Evolutionary conservation across 1,139 yeast genomes (phyloP).

Genomic region (Wickerhamiella pararugosa): DNA sequence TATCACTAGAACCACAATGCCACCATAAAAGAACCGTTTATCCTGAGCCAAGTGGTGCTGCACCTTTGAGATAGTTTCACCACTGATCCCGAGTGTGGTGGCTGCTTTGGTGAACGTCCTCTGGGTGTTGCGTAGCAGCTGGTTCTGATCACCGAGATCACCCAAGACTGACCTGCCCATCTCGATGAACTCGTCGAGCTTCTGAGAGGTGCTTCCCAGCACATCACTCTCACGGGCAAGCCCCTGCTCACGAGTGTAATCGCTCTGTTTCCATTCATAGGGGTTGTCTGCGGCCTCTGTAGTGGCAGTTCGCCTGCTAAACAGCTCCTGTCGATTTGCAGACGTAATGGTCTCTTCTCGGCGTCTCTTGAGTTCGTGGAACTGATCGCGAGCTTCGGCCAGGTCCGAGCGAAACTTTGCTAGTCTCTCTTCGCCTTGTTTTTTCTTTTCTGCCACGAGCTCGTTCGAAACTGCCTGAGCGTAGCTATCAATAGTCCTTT

Average conservation of each 20-base stretch:
- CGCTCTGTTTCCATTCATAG: conserved; percentile 25
- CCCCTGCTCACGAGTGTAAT: conserved; percentile 39
- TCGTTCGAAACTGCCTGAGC: conserved; percentile 49
- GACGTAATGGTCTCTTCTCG: conserved; percentile 43
- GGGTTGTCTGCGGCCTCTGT: conserved; percentile 44
- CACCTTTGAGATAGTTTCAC: conserved; percentile 66
- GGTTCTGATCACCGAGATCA: conserved; percentile 75
- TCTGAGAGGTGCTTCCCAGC: conserved; percentile 58
- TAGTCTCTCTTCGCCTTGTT: conserved; percentile 52
- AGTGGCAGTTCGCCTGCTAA: conserved; percentile 35
- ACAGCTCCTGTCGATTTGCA: conserved; percentile 40
- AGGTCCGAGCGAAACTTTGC: conserved; percentile 47
- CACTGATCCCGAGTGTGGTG: conserved; percentile 73
- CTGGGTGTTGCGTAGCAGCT: conserved; percentile 49
- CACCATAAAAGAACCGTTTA: conserved; percentile 74
- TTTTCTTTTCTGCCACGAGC: conserved; percentile 37
- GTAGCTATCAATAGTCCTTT: conserved; percentile 67
- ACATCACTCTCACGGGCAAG: conserved; percentile 51
- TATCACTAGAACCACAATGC: conserved; percentile 46
- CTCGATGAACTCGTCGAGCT: conserved; percentile 76
- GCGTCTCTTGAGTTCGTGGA: conserved; percentile 45
- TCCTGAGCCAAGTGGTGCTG: conserved; percentile 82
- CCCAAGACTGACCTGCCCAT: conserved; percentile 80
- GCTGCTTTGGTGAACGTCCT: conserved; percentile 53
- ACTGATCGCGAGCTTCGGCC: conserved; percentile 38